Percentiles rank a stretch among this genome's conserved stretches.
Conservation (phyloP, 2,329 filamentous ascomycete genomes). For the Exophiala sideris region DNA sequence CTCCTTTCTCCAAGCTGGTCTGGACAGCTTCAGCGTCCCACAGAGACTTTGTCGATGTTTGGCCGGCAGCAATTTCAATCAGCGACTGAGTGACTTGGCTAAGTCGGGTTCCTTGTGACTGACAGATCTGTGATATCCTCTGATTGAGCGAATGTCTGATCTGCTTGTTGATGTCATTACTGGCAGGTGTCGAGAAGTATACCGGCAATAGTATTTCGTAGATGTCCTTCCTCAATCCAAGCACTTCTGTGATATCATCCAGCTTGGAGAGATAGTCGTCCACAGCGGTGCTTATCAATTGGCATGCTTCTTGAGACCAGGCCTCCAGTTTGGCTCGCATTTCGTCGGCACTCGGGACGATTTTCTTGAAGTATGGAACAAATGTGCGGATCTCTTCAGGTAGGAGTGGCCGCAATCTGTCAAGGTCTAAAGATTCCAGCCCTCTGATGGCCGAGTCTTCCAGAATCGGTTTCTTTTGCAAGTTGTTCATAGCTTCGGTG, state of each 20-base stretch:
- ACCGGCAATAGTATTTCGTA: slow-evolving; percentile 71
- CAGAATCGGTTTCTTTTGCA: slow-evolving; percentile 70
- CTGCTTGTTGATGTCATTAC: slow-evolving; percentile 61
- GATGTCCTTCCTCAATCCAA: slow-evolving; percentile 66
- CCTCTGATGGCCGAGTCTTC: slow-evolving; percentile 64
- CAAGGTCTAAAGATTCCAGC: slow-evolving; percentile 57
- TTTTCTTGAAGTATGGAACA: slow-evolving; percentile 80
- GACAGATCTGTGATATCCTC: slow-evolving; percentile 31
- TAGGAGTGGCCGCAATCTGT: slow-evolving; percentile 76
- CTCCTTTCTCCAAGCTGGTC: slow-evolving; percentile 8
- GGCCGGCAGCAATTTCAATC: background rate
- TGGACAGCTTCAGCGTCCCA: slow-evolving; percentile 23
- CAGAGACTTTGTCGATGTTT: slow-evolving; percentile 6
- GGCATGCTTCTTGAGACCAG: slow-evolving; percentile 63
- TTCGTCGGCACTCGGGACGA: slow-evolving; percentile 63
- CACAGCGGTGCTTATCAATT: slow-evolving; percentile 61
- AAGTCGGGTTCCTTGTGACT: slow-evolving; percentile 11
- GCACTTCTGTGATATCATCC: slow-evolving; percentile 64
- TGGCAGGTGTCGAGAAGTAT: slow-evolving; percentile 61
- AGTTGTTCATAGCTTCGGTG: slow-evolving; percentile 61
- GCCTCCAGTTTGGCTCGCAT: slow-evolving; percentile 58
- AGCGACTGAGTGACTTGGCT: slow-evolving; percentile 11
- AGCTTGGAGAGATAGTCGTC: slow-evolving; percentile 58
- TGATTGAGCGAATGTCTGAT: slow-evolving; percentile 67
- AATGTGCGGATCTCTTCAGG: slow-evolving; percentile 79